Base-by-base conservation (phyloP, 208 protist genomes). In the Crithidia expoeki region DNA sequence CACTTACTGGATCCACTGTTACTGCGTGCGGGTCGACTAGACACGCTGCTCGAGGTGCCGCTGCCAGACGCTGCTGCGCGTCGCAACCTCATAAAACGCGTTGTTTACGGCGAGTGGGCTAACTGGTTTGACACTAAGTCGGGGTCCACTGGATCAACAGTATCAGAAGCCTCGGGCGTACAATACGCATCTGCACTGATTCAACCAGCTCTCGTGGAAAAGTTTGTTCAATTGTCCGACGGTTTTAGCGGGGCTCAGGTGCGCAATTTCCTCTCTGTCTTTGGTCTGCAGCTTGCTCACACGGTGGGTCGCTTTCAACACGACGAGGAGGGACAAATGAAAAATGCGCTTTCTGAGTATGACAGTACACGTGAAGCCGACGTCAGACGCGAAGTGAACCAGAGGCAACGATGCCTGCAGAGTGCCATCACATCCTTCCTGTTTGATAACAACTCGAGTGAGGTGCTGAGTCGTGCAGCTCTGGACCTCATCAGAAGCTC, bases 21-120 rank as follows among this genome's bases (percentile, higher is more conserved):
- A 40, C 81, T 96, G 30, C 85, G 88, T 27, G 79, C 88, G 12
- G 91, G 91, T 2, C 84, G 91, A 12, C 85, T 96, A 30, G 91
- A 96, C 72, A 93, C 86, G 16, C 65, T 85, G 16, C 30, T 96
- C 2, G 74, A 84, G 25, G 85, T 96, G n/a, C 81, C 86, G 19
- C 74, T 89, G 23, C 91, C 88, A 5, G 88, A 90, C 51, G 34
- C 67, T 2, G 72, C 27, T 23, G 88, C 88, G 21, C 71, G 88
- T 10, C 74, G 62, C 33, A 61, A 46, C 16, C 61, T 96, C 9
- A 77, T 81, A 7, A 42, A 62, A 21, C 76, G 76, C 21, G 79
- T 90, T 5, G 85, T 96, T 23, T 68, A 62, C 27, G 86, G 87
- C 10, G 81, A 93, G 72, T 96, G 91, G 88, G 51, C 55, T 0